These are phyloP conservation scores for Trichoderma simmonsii DNA, from an alignment of 2,329 filamentous ascomycete species.

Conservation along the genomic window DNA sequence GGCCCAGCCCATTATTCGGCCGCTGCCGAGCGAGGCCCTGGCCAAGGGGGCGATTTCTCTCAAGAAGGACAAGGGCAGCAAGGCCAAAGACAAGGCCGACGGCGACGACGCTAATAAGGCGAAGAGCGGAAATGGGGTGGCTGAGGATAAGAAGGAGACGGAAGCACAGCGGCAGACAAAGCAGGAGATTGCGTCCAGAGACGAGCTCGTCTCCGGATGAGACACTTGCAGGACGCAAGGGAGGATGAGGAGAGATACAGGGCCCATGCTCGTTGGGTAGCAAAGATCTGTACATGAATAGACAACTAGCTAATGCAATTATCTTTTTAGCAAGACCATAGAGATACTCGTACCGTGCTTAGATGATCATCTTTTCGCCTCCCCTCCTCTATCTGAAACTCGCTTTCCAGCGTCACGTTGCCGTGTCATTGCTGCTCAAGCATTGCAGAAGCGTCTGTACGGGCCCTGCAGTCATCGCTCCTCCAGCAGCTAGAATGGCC, in stretches of 20 bases:
- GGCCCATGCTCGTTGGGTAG: neutral
- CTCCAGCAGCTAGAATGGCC: neutral
- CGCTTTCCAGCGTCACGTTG: neutral
- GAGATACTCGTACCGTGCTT: neutral
- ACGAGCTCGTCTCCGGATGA: constrained; percentile 21
- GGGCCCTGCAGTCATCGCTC: neutral
- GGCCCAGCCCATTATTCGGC: constrained; percentile 81
- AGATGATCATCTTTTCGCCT: neutral
- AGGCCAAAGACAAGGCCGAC: constrained; percentile 43
- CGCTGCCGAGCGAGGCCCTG: constrained; percentile 81
- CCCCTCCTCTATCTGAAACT: neutral
- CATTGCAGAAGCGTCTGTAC: neutral
- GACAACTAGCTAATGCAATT: constrained; percentile 4
- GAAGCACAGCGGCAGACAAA: constrained; percentile 2
- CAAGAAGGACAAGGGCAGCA: constrained; percentile 69
- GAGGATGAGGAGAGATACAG: neutral
- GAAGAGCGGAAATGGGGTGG: constrained; percentile 22
- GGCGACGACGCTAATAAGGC: constrained; percentile 39
- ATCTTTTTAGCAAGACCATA: neutral
- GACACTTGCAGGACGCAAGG: neutral
- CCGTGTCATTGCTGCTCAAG: neutral
- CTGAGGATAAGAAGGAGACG: neutral
- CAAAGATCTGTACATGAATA: neutral
- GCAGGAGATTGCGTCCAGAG: constrained; percentile 21
- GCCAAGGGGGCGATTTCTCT: constrained; percentile 73